Evolutionary conservation across 2,329 filamentous ascomycete species (phyloP).

Genomic region (Fusarium sp.): DNA sequence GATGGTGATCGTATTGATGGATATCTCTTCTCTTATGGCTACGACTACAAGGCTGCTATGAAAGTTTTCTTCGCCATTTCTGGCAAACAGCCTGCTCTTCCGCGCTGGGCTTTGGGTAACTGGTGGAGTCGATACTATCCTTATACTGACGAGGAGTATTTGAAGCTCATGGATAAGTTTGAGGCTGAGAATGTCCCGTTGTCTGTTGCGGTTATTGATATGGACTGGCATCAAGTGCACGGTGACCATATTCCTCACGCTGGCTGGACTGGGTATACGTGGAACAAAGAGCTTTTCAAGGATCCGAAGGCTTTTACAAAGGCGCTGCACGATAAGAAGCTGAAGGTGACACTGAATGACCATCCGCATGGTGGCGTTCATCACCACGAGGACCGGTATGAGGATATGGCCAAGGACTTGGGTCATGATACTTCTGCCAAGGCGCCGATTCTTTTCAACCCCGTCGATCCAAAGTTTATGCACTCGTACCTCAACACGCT

Average conservation of each 20-base stretch:
- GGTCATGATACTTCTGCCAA: slow-evolving; percentile 61
- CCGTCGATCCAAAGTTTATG: slow-evolving; percentile 63
- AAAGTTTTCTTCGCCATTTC: slow-evolving; percentile 66
- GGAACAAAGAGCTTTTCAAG: slow-evolving; percentile 64
- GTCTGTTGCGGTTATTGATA: slow-evolving; percentile 70
- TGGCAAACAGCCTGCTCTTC: slow-evolving; percentile 65
- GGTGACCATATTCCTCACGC: slow-evolving; percentile 57
- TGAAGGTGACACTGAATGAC: slow-evolving; percentile 69
- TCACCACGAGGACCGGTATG: slow-evolving; percentile 66
- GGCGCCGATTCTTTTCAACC: slow-evolving; percentile 66
- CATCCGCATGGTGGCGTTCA: slow-evolving; percentile 71
- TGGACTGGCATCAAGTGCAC: slow-evolving; percentile 72
- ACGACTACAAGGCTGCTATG: slow-evolving; percentile 65
- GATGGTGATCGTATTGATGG: slow-evolving; percentile 63
- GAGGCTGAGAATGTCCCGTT: slow-evolving; percentile 62
- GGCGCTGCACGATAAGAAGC: slow-evolving; percentile 61
- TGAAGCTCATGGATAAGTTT: slow-evolving; percentile 68
- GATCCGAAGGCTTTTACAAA: slow-evolving; percentile 63
- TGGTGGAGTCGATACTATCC: slow-evolving; percentile 74
- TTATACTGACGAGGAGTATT: slow-evolving; percentile 66
- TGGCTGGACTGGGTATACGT: slow-evolving; percentile 67
- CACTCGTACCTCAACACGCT: slow-evolving; percentile 69
- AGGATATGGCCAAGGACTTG: slow-evolving; percentile 63
- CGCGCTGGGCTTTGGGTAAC: slow-evolving; percentile 69
- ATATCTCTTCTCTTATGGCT: slow-evolving; percentile 70